phyloP scores from a whole-genome alignment of 176 grass and related monocot species.

The Cenchrus fungigraminus region DNA sequence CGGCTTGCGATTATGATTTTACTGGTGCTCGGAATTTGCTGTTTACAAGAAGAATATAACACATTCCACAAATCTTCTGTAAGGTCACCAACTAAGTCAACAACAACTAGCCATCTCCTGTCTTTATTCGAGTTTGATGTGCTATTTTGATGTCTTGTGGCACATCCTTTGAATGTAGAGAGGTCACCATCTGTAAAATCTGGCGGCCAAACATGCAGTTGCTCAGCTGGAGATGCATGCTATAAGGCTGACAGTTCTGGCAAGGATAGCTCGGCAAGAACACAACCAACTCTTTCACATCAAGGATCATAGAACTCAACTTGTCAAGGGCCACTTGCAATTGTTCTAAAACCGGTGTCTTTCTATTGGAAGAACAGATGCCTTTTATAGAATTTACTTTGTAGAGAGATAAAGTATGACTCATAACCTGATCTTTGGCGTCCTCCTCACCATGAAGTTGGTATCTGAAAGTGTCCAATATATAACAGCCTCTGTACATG shows the following conservation, averaged over 20 bases:
- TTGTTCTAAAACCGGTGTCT: neutral
- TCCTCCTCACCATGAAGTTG: too few relatives aligned
- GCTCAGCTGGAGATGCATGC: neutral
- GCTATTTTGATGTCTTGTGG: neutral
- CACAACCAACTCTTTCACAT: neutral
- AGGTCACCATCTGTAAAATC: neutral
- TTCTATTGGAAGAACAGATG: neutral
- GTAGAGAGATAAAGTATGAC: neutral
- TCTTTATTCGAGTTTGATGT: neutral
- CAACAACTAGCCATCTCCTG: neutral
- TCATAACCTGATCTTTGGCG: too few relatives aligned
- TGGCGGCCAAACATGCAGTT: slow-evolving; percentile 8
- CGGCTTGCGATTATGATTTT: slow-evolving; percentile 20
- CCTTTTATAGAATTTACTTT: neutral
- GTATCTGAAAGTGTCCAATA: too few relatives aligned
- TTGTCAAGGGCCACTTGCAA: neutral
- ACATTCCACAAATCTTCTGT: neutral
- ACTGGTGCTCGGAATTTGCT: neutral
- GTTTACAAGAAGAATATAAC: neutral
- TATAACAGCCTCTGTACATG: too few relatives aligned
- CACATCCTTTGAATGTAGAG: neutral
- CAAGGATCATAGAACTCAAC: neutral
- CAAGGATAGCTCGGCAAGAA: slow-evolving; percentile 6
- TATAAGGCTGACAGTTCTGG: neutral
- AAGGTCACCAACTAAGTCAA: neutral